Evolutionary conservation across 1,284 basidiomycete species (phyloP).

Genomic region (Malassezia slooffiae): DNA sequence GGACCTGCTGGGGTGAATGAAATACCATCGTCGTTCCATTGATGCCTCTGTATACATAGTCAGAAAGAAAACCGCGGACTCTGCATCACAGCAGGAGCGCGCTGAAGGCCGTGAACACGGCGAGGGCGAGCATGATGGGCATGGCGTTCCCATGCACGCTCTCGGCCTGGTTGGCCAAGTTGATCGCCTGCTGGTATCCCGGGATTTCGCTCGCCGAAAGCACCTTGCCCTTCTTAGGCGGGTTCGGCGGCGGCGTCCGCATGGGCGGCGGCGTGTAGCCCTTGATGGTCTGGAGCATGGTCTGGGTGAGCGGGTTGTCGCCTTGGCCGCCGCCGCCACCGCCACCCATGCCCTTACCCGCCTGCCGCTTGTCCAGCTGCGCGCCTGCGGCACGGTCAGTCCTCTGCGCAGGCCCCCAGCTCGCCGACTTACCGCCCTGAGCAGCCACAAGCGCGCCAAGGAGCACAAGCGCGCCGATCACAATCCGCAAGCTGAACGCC

Average conservation of each 20-base stretch:
- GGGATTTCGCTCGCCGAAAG: constrained; percentile 18
- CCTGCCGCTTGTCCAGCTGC: constrained; percentile 24
- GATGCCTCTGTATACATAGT: too few species aligned
- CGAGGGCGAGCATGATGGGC: not conserved
- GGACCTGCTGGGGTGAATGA: constrained; percentile 2
- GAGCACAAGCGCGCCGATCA: too few species aligned
- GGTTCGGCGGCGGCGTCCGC: constrained; percentile 13
- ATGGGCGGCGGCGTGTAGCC: constrained; percentile 29
- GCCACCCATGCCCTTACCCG: not conserved
- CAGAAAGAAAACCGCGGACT: too few species aligned
- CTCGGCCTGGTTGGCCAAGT: not conserved
- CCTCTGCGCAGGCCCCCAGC: too few species aligned
- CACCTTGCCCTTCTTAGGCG: constrained; percentile 23
- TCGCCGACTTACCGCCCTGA: too few species aligned
- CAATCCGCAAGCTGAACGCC: too few species aligned
- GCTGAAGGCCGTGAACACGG: not conserved
- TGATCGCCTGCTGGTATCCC: constrained; percentile 21
- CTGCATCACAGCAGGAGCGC: not conserved
- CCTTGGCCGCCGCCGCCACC: constrained; percentile 26
- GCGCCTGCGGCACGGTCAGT: too few species aligned
- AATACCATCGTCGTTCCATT: not conserved
- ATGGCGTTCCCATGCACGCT: not conserved
- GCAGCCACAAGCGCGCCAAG: too few species aligned
- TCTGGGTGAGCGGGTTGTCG: constrained; percentile 21
- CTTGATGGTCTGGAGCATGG: constrained; percentile 24